Percentiles rank a stretch among this genome's conserved stretches.
Conservation (phyloP, 495 filamentous ascomycete genomes). For the Aspergillus carlsbadensis region DNA sequence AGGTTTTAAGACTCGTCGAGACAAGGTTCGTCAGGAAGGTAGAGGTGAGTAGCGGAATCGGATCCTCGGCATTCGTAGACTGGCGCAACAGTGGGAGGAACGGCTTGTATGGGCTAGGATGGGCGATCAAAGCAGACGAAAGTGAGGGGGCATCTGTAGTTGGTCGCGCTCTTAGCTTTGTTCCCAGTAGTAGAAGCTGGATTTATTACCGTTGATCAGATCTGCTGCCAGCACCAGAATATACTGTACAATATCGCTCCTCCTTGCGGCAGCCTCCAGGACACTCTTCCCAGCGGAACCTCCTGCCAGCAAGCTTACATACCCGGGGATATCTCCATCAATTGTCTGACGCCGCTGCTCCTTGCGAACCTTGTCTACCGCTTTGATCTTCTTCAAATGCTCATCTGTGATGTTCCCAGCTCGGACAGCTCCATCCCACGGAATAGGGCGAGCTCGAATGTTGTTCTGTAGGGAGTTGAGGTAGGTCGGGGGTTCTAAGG, state of each 20-base stretch:
- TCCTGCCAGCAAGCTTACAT: conserved; percentile 76
- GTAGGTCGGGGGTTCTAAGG: conserved; percentile 86
- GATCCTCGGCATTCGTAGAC: conserved; percentile 77
- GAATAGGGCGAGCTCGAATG: conserved; percentile 89
- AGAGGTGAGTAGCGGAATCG: conserved; percentile 85
- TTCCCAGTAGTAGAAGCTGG: background rate
- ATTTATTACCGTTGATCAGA: conserved; percentile 70
- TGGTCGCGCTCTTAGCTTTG: conserved; percentile 55
- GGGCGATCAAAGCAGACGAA: conserved; percentile 68
- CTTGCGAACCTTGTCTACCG: conserved; percentile 93
- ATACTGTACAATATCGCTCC: conserved; percentile 89
- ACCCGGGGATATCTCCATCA: conserved; percentile 74
- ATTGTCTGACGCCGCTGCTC: conserved; percentile 81
- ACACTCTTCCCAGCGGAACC: conserved; percentile 69
- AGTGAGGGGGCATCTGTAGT: conserved; percentile 73
- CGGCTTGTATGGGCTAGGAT: conserved; percentile 76
- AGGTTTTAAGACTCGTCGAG: conserved; percentile 60
- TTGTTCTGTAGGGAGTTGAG: conserved; percentile 91
- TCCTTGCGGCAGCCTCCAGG: conserved; percentile 73
- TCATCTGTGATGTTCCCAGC: conserved; percentile 91
- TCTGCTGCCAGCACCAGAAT: conserved; percentile 88
- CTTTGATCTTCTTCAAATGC: conserved; percentile 94
- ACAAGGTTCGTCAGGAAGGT: conserved; percentile 82
- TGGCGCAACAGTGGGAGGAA: conserved; percentile 83
- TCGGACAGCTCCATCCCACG: conserved; percentile 96